Percentiles rank a stretch among this genome's conserved stretches.
phyloP scores from a whole-genome alignment of 305 asterid species.

The Plantago coronopus region DNA sequence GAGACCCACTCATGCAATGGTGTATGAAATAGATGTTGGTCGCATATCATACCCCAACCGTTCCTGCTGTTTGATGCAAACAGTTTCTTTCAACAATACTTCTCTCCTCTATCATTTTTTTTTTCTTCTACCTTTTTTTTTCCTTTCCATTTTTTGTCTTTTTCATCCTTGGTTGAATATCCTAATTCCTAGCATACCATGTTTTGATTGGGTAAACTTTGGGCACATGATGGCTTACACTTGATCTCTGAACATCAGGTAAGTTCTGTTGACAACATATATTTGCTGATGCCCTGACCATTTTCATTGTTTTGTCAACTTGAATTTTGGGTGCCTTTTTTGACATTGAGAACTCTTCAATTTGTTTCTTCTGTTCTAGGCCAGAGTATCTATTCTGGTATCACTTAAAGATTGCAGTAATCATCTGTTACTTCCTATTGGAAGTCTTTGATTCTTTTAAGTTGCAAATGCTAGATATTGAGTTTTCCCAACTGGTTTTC shows the following conservation, averaged over 20 bases:
- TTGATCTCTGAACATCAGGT: slow-evolving; percentile 90
- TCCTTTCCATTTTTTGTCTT: not conserved
- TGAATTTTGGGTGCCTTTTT: too few relatives aligned
- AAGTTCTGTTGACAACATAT: slow-evolving; percentile 59
- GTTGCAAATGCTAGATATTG: too few relatives aligned
- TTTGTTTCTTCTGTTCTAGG: not conserved
- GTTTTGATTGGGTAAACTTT: slow-evolving; percentile 18
- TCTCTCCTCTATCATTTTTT: not conserved
- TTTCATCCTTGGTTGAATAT: too few relatives aligned
- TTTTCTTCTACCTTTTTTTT: slow-evolving; percentile 4
- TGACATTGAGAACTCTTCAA: not conserved
- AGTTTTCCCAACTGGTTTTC: too few relatives aligned
- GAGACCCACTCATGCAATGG: not conserved
- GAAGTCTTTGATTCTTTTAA: not conserved
- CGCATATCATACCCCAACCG: not conserved
- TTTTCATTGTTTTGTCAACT: not conserved
- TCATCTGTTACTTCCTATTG: not conserved
- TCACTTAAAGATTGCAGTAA: not conserved
- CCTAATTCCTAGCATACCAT: not conserved
- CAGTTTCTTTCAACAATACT: not conserved
- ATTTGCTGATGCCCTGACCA: slow-evolving; percentile 56
- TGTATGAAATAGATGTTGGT: not conserved
- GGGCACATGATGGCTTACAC: slow-evolving; percentile 90
- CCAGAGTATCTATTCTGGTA: not conserved
- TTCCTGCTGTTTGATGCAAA: too few relatives aligned